phyloP scores from a whole-genome alignment of 352 stramenopile genomes.

The Globisporangium nodosum region DNA sequence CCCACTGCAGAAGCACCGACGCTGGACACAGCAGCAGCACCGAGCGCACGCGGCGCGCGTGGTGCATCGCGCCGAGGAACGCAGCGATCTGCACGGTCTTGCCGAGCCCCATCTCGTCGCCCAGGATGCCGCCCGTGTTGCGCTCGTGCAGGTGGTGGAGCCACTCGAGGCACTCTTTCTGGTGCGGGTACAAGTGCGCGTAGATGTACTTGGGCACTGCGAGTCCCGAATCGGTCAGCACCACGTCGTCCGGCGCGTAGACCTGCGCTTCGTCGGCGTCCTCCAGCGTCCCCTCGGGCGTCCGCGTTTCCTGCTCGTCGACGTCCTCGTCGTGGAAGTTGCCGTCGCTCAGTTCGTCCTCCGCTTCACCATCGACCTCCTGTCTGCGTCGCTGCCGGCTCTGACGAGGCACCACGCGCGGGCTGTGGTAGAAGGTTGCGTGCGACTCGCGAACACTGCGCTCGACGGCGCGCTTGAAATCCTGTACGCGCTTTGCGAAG shows the following conservation, averaged over 20 bases:
- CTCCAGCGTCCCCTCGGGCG: slow-evolving; percentile 6
- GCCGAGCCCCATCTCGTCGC: slow-evolving; percentile 95
- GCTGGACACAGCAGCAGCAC: slow-evolving; percentile 94
- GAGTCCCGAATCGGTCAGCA: slow-evolving; percentile 61
- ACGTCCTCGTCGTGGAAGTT: slow-evolving; percentile 26
- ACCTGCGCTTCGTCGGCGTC: slow-evolving; percentile 5
- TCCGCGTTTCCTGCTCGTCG: neutral
- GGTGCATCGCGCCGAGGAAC: slow-evolving; percentile 77
- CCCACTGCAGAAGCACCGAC: slow-evolving; percentile 95
- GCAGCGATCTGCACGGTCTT: slow-evolving; percentile 94
- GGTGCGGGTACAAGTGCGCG: slow-evolving; percentile 89
- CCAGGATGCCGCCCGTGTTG: slow-evolving; percentile 96
- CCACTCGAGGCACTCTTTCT: slow-evolving; percentile 95
- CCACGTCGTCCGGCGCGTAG: slow-evolving; percentile 45
- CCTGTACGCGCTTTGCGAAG: slow-evolving; percentile 19
- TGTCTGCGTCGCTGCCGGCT: slow-evolving; percentile 1
- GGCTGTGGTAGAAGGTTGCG: slow-evolving; percentile 46
- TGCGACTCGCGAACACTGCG: slow-evolving; percentile 17
- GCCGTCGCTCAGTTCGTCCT: slow-evolving; percentile 25
- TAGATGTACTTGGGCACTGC: slow-evolving; percentile 67
- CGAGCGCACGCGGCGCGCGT: slow-evolving; percentile 41
- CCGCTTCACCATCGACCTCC: slow-evolving; percentile 4
- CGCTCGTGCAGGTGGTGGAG: slow-evolving; percentile 95
- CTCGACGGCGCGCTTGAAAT: slow-evolving; percentile 23
- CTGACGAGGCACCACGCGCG: slow-evolving; percentile 1